phyloP scores from a whole-genome alignment of 768 basidiomycete genomes.

The Pisolithus orientalis region DNA sequence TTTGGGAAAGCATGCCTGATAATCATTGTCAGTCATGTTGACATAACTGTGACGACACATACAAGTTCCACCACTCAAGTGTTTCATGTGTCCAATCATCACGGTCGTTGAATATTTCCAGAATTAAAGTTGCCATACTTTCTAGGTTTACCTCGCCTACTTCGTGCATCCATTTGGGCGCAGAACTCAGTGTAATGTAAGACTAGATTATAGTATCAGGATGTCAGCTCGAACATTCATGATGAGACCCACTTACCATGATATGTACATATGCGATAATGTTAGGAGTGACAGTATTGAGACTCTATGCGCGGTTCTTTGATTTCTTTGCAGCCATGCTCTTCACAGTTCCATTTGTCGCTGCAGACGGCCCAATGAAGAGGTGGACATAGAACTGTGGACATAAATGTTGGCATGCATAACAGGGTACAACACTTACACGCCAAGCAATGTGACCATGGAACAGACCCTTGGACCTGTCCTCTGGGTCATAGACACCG shows the following conservation, averaged over 20 bases:
- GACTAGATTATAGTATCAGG: neutral
- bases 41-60: neutral
- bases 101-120: neutral
- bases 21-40: neutral
- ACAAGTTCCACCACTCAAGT: neutral
- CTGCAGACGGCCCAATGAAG: neutral
- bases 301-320: neutral
- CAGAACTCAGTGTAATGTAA: neutral
- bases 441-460: neutral
- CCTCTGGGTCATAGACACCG: neutral
- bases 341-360: neutral
- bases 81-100: neutral
- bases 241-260: neutral
- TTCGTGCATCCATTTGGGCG: neutral
- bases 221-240: neutral
- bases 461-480: neutral
- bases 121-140: neutral
- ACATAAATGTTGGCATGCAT: neutral
- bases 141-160: neutral
- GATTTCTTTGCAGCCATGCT: neutral
- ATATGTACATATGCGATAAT: neutral
- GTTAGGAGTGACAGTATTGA: neutral
- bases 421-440: neutral
- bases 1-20: neutral
- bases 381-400: conserved; percentile 1